These are phyloP conservation scores for Eimeria acervulina DNA, from an alignment of 169 alveolate species.

Conservation along the genomic window DNA sequence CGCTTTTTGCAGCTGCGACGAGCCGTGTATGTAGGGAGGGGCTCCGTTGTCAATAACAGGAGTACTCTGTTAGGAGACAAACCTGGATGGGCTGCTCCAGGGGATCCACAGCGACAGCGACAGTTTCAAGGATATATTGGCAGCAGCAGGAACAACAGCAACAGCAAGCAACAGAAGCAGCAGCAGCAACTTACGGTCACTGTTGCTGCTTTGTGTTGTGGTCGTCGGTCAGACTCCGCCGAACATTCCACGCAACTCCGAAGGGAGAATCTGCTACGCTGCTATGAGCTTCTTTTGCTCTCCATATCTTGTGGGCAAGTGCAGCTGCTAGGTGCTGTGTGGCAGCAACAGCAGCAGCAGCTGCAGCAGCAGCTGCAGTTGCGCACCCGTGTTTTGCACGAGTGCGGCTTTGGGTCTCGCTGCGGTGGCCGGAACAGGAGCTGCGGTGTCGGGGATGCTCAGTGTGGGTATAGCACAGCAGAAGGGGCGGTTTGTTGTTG, in stretches of 20 bases:
- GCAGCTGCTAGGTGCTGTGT: slow-evolving; percentile 50
- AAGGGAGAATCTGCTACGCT: neutral
- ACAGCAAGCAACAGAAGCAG: neutral
- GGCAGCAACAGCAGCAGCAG: slow-evolving; percentile 4
- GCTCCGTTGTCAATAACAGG: too few relatives aligned
- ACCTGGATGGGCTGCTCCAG: neutral
- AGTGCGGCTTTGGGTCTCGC: slow-evolving; percentile 3
- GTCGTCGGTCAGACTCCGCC: neutral
- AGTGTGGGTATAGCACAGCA: slow-evolving; percentile 43
- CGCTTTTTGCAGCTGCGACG: neutral
- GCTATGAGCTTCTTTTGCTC: slow-evolving; percentile 21
- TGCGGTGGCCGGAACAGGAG: slow-evolving; percentile 37
- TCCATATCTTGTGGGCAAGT: slow-evolving; percentile 25
- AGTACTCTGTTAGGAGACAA: slow-evolving; percentile 17
- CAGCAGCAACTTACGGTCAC: neutral
- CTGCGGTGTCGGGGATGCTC: slow-evolving; percentile 21
- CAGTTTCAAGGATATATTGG: too few relatives aligned
- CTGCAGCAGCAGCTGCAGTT: neutral
- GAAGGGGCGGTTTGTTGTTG: neutral
- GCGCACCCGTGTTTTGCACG: slow-evolving; percentile 1
- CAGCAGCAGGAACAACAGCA: neutral
- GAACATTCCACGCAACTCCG: neutral
- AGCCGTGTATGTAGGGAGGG: neutral
- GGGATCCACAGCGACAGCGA: slow-evolving; percentile 32
- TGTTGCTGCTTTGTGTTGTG: neutral